phyloP scores from a whole-genome alignment of 495 filamentous ascomycete species.

The Neurospora sp. region DNA sequence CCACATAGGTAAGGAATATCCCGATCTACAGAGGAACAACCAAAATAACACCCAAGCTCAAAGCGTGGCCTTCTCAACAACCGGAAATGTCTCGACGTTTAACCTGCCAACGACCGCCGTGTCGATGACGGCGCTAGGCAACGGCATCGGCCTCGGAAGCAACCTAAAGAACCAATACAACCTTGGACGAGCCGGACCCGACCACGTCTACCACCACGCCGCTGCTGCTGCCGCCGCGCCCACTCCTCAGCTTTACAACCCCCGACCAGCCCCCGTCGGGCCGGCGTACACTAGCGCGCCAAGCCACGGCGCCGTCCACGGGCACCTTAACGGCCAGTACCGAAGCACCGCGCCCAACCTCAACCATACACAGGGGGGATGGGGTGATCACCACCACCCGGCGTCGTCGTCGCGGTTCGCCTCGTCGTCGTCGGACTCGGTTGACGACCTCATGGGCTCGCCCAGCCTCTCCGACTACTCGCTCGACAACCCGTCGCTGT shows the following conservation, averaged over 20 bases:
- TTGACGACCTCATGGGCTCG: constrained; percentile 37
- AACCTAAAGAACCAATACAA: constrained; percentile 8
- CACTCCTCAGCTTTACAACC: constrained; percentile 23
- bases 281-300: constrained; percentile 14
- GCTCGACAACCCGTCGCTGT: constrained; percentile 25
- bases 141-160: constrained; percentile 1
- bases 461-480: constrained; percentile 35
- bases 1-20: constrained; percentile 36
- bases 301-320: constrained; percentile 14
- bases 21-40: constrained; percentile 17
- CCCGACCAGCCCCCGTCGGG: constrained; percentile 22
- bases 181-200: constrained; percentile 11
- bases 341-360: constrained; percentile 10
- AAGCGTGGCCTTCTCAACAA: constrained; percentile 31
- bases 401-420: constrained; percentile 18
- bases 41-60: constrained; percentile 30
- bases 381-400: background rate
- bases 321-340: constrained; percentile 23
- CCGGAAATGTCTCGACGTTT: constrained; percentile 27
- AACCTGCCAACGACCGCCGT: constrained; percentile 17
- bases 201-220: background rate
- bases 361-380: background rate
- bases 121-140: constrained; percentile 3
- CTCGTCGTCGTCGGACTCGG: constrained; percentile 34
- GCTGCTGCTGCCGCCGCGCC: constrained; percentile 21